These are phyloP conservation scores for Globisporangium orthogonon DNA, from an alignment of 352 stramenopile genomes.

Conservation along the genomic window DNA sequence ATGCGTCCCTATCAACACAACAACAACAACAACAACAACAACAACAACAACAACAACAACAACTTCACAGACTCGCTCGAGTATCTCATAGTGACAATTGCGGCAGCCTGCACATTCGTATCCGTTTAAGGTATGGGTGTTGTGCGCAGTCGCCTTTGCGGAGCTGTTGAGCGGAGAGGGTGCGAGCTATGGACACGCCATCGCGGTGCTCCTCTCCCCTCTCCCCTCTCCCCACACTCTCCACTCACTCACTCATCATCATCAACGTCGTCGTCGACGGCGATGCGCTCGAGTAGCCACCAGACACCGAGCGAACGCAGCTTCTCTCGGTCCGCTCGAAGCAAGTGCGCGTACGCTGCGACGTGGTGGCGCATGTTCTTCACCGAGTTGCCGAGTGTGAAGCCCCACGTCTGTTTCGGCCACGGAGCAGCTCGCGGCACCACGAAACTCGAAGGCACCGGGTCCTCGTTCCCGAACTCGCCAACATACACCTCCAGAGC, in stretches of 20 bases:
- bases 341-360: not conserved
- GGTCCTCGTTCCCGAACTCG: not conserved
- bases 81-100: too few species aligned
- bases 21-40: too few species aligned
- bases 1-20: too few species aligned
- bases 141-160: too few species aligned
- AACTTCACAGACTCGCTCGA: too few species aligned
- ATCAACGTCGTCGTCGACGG: not conserved
- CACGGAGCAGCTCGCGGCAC: not conserved
- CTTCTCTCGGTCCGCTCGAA: not conserved
- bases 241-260: not conserved
- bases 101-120: too few species aligned
- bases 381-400: not conserved
- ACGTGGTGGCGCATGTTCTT: not conserved
- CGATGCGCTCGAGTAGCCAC: not conserved
- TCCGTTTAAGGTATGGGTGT: too few species aligned
- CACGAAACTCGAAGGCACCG: not conserved
- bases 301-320: not conserved
- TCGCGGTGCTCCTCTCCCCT: too few species aligned
- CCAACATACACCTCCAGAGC: not conserved
- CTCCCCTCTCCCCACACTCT: too few species aligned
- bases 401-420: not conserved
- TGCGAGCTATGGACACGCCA: too few species aligned
- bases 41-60: too few species aligned
- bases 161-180: too few species aligned